phyloP scores from a whole-genome alignment of 1,139 yeast genomes.

The Suhomyces atakaporum region DNA sequence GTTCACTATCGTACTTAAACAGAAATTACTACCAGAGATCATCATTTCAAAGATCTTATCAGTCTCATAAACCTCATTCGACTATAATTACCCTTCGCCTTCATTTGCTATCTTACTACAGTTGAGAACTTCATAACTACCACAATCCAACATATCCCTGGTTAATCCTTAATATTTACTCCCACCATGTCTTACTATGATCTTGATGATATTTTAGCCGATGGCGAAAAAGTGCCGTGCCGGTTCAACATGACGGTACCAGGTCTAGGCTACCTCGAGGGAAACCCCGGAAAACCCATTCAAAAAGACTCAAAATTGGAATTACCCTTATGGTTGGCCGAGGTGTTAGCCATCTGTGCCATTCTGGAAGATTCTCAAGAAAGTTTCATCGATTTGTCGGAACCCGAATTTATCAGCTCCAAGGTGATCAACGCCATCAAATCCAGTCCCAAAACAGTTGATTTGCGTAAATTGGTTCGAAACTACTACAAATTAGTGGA shows the following conservation, averaged over 20 bases:
- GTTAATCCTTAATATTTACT: neutral
- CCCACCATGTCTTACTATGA: slow-evolving; percentile 59
- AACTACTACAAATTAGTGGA: slow-evolving; percentile 69
- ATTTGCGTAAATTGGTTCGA: slow-evolving; percentile 65
- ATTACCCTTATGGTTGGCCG: slow-evolving; percentile 89
- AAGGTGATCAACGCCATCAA: slow-evolving; percentile 80
- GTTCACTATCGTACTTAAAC: no score
- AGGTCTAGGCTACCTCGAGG: slow-evolving; percentile 85
- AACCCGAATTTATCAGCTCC: slow-evolving; percentile 65
- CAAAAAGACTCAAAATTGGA: slow-evolving; percentile 68
- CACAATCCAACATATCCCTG: neutral
- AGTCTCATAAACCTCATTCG: no score
- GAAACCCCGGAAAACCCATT: slow-evolving; percentile 69
- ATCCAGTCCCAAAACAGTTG: slow-evolving; percentile 68
- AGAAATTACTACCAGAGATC: no score
- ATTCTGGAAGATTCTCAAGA: slow-evolving; percentile 40
- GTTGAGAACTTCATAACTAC: no score
- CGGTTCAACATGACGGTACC: slow-evolving; percentile 77
- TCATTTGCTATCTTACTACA: no score
- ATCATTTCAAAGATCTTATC: no score
- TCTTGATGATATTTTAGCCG: slow-evolving; percentile 86
- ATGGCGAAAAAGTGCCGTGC: slow-evolving; percentile 69
- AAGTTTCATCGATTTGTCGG: slow-evolving; percentile 67
- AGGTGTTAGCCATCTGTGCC: slow-evolving; percentile 63
- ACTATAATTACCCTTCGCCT: no score